These are phyloP conservation scores for Globisporangium takayamanum DNA, from an alignment of 352 stramenopile species.

Conservation along the genomic window DNA sequence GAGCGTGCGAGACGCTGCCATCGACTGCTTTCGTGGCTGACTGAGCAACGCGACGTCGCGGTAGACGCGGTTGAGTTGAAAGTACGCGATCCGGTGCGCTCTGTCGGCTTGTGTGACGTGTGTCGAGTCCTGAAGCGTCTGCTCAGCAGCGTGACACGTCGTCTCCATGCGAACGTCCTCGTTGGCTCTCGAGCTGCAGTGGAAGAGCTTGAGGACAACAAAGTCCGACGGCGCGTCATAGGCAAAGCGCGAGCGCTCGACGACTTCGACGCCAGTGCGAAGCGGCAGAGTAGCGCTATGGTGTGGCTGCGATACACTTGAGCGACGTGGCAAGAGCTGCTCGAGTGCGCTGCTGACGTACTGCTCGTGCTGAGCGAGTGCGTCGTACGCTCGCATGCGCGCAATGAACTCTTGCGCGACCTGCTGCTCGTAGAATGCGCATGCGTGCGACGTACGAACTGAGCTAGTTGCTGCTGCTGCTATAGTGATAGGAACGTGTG, in stretches of 20 bases:
- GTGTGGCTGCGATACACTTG: not conserved
- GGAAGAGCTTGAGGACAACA: constrained; percentile 44
- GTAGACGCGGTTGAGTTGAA: constrained; percentile 48
- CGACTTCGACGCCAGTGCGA: constrained; percentile 8
- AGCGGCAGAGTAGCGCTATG: constrained; percentile 10
- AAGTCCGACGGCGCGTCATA: constrained; percentile 51
- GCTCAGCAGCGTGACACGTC: constrained; percentile 24
- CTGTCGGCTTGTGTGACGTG: not conserved
- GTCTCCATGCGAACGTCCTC: not conserved
- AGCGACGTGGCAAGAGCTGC: not conserved
- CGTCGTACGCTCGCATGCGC: constrained; percentile 25
- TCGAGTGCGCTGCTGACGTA: constrained; percentile 19
- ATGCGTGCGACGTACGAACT: constrained; percentile 9
- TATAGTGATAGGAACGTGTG: not conserved
- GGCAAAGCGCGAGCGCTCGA: constrained; percentile 20
- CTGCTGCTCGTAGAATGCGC: constrained; percentile 29
- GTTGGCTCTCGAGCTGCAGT: constrained; percentile 18
- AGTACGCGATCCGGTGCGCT: constrained; percentile 22
- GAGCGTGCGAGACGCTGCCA: too few relatives aligned
- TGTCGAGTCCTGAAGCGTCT: constrained; percentile 12
- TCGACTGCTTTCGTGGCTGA: not conserved
- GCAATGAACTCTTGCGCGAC: constrained; percentile 33
- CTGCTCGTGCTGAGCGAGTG: constrained; percentile 24
- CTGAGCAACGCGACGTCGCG: constrained; percentile 14
- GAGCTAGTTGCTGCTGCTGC: not conserved